Evolutionary conservation across 805 yeast species (phyloP), one percentile per base, ranked within the genome.

Genomic region (Teunomyces pallodes): DNA sequence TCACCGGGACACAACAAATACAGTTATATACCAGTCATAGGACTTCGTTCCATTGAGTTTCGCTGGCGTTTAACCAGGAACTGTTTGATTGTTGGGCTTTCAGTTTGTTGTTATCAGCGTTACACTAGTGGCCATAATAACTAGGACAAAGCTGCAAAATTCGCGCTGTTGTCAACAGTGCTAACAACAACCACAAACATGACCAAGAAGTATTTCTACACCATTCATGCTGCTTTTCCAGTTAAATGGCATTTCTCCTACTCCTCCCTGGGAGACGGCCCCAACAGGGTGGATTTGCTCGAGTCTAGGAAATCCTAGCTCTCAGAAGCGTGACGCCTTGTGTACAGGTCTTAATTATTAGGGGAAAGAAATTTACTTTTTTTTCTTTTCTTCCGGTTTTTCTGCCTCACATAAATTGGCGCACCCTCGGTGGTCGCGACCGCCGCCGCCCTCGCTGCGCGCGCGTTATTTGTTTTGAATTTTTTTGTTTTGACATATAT

Each of bases 381-480:
- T 12, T 32, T 32, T 10, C 14, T 10, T 10, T 31, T 31, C 14
- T 32, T 32, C 17, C 14, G 17, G 17, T 10, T 32, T 13, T 32
- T n/a, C 16, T 35, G 26, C 16, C 38, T 35, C 39, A 20, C 24
- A 20, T 2, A 20, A 20, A 20, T 17, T 4, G 6, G 6, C 24
- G 24, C 24, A 4, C 6, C 24, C 24, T 20, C 24, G 5, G 5
- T 20, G 24, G 24, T 20, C 24, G 24, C 17, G 17, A 16, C 3
- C 3, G 17, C 17, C 17, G 17, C 17, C 17, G 17, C 35, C 16
- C 10, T 31, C 35, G 35, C 13, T 31, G 35, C 35, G 9, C 35
- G 33, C 35, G 35, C 35, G 35, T 32, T 32, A 36, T 38, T 38
- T 38, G 41, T 38, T 38, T 38, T 38, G 41, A 36, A 17, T 38